These are phyloP conservation scores for Clarkia xantiana DNA, from an alignment of 345 rosid species.

Conservation along the genomic window DNA sequence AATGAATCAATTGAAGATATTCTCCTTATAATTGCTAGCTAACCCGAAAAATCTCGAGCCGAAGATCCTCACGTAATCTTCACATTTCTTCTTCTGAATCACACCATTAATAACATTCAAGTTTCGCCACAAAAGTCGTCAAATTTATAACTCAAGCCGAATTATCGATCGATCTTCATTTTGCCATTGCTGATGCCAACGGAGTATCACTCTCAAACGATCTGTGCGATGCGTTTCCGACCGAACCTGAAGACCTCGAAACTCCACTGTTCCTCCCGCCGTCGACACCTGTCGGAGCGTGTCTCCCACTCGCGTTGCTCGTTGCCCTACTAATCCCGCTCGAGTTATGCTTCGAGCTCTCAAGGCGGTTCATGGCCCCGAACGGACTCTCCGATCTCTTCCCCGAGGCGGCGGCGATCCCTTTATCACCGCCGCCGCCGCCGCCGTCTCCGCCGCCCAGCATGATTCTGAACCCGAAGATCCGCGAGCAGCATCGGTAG, in stretches of 20 bases:
- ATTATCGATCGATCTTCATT: slow-evolving; percentile 1
- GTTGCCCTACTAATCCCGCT: background rate
- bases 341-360: background rate
- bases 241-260: slow-evolving; percentile 3
- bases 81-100: too few relatives aligned
- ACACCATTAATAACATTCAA: too few relatives aligned
- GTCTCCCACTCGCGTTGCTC: slow-evolving; percentile 6
- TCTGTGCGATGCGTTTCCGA: slow-evolving; percentile 1
- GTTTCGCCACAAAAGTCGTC: too few relatives aligned
- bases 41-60: too few relatives aligned
- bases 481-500: slow-evolving; percentile 48
- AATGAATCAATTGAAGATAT: too few relatives aligned
- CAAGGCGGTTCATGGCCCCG: background rate
- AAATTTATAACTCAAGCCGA: too few relatives aligned
- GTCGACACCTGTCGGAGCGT: slow-evolving; percentile 1
- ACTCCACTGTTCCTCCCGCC: background rate
- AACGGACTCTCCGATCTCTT: background rate
- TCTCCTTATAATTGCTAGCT: too few relatives aligned
- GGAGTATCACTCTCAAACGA: slow-evolving; percentile 34
- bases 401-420: background rate
- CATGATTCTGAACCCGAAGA: slow-evolving; percentile 41
- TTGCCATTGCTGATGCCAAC: slow-evolving; percentile 19
- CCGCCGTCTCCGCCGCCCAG: slow-evolving; percentile 9
- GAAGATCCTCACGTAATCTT: too few relatives aligned
- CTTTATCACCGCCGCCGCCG: background rate